Base-by-base conservation (phyloP, 2,329 filamentous ascomycete species). In the Claviceps capensis region DNA sequence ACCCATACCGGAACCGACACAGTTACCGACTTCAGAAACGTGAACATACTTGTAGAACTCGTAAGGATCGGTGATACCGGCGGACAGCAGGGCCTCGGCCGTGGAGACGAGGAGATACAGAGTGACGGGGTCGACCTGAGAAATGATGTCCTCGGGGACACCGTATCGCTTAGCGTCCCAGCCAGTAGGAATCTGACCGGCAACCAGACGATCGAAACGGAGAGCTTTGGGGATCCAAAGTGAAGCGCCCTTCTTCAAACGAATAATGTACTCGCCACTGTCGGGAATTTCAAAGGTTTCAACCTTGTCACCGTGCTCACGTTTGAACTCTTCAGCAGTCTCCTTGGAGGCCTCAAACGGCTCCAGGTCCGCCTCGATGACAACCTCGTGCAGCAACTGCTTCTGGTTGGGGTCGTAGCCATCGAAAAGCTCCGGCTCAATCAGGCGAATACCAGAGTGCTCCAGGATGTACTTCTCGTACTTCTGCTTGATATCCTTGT, bases 11-110 rank as follows among this genome's bases (percentile, higher is more conserved):
- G 94, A 98, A 70, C 93, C 93, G 60, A 98, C 83, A 66, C 91
- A 97, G 78, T 98, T 98, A 69, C 93, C 93, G 49, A 98, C 87
- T 66, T 98, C 88, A 7, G 93, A 97, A 55, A 98, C 82, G 69
- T 98, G 93, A 57, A 98, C 90, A 63, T 98, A 98, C 76, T 97
- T 90, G 81, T 98, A 98, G 74, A 98, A 97, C 72, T 98, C 93
- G 66, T 97, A 98, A 19, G 93, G 94, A 66, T 98, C 94, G 26
- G 93, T 97, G 67, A 98, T 91, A 82, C 93, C 93, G 56, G 88
- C 85, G 34, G 88, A 85, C 49, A 98, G 78, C 7, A 98, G 83
- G 54, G 90, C 83, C 70, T 98, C 94, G 1, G 86, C 88, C 47
- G 90, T 95, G 51, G 88, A 94, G 47, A 97, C 90, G 46, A 98